A percentile compares a stretch with the other conserved stretches of the same genome.
phyloP scores from a whole-genome alignment of 2,329 filamentous ascomycete species.

The Colletotrichum falcatum region DNA sequence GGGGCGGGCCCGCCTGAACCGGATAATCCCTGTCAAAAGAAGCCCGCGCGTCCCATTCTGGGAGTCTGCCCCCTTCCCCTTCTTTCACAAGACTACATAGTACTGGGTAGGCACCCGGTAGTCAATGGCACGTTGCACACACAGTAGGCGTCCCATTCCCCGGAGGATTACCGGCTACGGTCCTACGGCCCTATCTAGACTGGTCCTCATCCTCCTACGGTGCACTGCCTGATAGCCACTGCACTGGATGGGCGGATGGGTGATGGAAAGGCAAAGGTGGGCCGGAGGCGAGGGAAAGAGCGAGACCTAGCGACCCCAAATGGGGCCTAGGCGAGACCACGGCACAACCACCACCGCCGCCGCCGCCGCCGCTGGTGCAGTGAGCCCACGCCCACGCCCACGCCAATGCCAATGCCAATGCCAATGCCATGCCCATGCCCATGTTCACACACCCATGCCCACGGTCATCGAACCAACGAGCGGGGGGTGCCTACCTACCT shows the following conservation, averaged over 20 bases:
- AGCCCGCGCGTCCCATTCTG: conserved; percentile 1
- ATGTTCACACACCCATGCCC: conserved; percentile 8
- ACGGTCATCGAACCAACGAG: conserved; percentile 28
- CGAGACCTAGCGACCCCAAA: conserved; percentile 8
- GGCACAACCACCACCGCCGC: background rate
- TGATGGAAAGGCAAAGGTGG: background rate
- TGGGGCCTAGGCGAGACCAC: conserved; percentile 6
- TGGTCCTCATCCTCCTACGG: background rate
- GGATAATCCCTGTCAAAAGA: conserved; percentile 32
- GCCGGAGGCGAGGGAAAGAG: conserved; percentile 13
- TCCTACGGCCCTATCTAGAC: conserved; percentile 14
- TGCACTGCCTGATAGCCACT: conserved; percentile 36
- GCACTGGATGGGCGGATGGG: background rate
- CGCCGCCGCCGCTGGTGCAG: background rate
- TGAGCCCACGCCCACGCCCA: background rate
- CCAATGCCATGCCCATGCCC: conserved; percentile 8
- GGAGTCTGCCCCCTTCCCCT: background rate
- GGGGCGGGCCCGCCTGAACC: conserved; percentile 24
- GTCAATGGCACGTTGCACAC: background rate
- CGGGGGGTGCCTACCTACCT: too few species aligned
- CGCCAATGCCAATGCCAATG: conserved; percentile 12
- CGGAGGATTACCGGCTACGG: conserved; percentile 13
- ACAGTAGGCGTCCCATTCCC: background rate
- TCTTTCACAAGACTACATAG: too few species aligned
- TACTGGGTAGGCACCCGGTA: too few species aligned